Conservation (phyloP, 2,329 filamentous ascomycete species). For the Paecilomyces variotii region DNA sequence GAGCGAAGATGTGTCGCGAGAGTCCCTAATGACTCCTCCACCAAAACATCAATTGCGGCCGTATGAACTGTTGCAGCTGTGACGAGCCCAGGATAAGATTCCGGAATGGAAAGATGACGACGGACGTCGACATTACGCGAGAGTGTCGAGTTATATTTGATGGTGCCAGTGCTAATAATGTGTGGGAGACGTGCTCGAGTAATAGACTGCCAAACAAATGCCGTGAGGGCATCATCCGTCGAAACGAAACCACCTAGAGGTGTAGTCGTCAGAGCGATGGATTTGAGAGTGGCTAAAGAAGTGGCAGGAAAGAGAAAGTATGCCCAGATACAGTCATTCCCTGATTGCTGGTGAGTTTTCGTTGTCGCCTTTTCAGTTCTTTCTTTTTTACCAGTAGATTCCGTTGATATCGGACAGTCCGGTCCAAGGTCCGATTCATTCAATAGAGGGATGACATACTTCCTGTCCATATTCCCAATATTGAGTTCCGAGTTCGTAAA, state of each 20-base stretch:
- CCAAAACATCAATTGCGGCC: conserved; percentile 20
- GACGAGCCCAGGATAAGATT: conserved; percentile 42
- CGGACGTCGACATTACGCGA: conserved; percentile 46
- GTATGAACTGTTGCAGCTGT: conserved; percentile 41
- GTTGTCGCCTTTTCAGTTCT: not conserved
- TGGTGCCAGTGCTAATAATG: conserved; percentile 10
- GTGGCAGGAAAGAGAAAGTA: conserved; percentile 38
- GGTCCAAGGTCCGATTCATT: conserved; percentile 12
- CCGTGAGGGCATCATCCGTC: conserved; percentile 47
- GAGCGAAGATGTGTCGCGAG: conserved; percentile 34
- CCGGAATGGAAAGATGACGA: conserved; percentile 32
- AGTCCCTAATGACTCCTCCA: conserved; percentile 22
- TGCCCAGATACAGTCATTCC: conserved; percentile 32
- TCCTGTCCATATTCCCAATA: conserved; percentile 35
- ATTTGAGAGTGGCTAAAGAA: conserved; percentile 37
- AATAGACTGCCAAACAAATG: conserved; percentile 44
- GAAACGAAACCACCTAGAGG: conserved; percentile 36
- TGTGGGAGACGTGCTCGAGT: conserved; percentile 34
- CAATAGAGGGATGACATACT: conserved; percentile 33
- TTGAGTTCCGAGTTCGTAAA: conserved; percentile 41
- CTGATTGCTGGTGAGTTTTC: conserved; percentile 23
- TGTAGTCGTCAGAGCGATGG: conserved; percentile 21
- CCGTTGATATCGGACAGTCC: not conserved
- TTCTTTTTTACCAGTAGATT: conserved; percentile 4
- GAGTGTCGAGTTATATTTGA: conserved; percentile 21